Conservation (phyloP, 2,329 filamentous ascomycete species). For the Sporothrix mexicana region DNA sequence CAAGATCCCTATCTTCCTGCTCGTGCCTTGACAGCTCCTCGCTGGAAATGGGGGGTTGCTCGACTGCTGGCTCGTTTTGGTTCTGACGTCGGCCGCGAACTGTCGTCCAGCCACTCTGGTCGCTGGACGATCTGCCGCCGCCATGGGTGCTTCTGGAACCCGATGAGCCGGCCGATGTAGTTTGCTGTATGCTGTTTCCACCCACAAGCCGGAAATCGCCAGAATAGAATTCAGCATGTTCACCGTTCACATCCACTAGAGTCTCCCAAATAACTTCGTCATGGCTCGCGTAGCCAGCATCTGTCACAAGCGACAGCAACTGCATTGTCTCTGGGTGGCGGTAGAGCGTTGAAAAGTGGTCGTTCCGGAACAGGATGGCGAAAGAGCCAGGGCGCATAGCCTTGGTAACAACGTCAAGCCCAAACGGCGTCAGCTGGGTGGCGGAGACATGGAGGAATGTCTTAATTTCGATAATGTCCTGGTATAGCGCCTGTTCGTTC, state of each 20-base stretch:
- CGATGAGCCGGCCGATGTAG: constrained; percentile 22
- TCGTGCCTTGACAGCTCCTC: constrained; percentile 50
- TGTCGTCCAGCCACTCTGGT: constrained; percentile 58
- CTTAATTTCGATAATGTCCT: constrained; percentile 85
- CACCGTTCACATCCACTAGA: constrained; percentile 84
- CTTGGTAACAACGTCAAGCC: constrained; percentile 74
- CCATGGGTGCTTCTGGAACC: background rate
- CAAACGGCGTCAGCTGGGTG: constrained; percentile 85
- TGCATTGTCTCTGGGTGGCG: constrained; percentile 79
- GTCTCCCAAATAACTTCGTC: constrained; percentile 97
- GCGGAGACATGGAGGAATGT: constrained; percentile 78
- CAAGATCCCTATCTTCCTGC: constrained; percentile 85
- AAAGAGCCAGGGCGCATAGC: constrained; percentile 77
- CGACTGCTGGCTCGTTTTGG: constrained; percentile 31
- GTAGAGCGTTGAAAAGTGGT: constrained; percentile 94
- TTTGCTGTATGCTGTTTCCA: constrained; percentile 49
- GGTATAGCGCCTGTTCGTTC: constrained; percentile 78
- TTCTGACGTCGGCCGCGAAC: constrained; percentile 51
- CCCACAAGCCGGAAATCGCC: constrained; percentile 90
- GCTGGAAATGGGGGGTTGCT: background rate
- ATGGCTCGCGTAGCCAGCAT: constrained; percentile 85
- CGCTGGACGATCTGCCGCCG: background rate
- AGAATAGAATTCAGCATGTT: constrained; percentile 80
- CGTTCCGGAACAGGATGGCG: constrained; percentile 93
- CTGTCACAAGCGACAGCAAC: constrained; percentile 85